A percentile compares a stretch with the other conserved stretches of the same genome.
phyloP scores from a whole-genome alignment of 345 rosid species.

The Brassica napus region DNA sequence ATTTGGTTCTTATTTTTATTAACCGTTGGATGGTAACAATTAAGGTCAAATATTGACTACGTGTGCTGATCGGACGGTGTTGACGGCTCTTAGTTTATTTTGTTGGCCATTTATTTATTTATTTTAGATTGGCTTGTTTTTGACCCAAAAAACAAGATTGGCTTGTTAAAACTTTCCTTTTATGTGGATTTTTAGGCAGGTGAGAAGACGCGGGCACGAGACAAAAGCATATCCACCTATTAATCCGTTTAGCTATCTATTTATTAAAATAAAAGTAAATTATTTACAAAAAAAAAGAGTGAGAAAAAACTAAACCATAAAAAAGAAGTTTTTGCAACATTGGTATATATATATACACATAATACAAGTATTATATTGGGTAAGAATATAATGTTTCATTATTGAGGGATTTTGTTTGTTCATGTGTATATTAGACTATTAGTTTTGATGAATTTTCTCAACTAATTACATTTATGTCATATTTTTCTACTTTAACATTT shows the following conservation, averaged over 20 bases:
- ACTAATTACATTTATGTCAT: neutral
- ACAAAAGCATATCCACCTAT: conserved; percentile 29
- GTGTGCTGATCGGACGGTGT: conserved; percentile 31
- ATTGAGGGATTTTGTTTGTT: neutral
- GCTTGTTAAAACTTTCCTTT: neutral
- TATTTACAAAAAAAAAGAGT: neutral
- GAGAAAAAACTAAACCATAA: neutral
- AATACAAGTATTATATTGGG: neutral
- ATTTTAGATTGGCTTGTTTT: conserved; percentile 3
- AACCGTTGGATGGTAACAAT: conserved; percentile 32
- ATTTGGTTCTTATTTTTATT: neutral
- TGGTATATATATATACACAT: neutral
- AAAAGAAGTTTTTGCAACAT: neutral
- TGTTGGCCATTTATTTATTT: conserved; percentile 10
- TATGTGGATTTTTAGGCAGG: no score
- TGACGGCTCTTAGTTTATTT: conserved; percentile 13
- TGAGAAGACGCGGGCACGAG: conserved; percentile 14
- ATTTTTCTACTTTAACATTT: neutral
- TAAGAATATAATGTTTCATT: neutral
- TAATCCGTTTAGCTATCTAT: neutral
- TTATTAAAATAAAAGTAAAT: neutral
- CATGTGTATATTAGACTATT: neutral
- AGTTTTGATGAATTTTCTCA: neutral
- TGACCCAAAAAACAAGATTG: neutral
- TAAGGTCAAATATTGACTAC: conserved; percentile 14